Percentiles rank a stretch among this genome's conserved stretches.
These are phyloP conservation scores for Kandelia obovata DNA, from an alignment of 345 rosid species.

Conservation along the genomic window DNA sequence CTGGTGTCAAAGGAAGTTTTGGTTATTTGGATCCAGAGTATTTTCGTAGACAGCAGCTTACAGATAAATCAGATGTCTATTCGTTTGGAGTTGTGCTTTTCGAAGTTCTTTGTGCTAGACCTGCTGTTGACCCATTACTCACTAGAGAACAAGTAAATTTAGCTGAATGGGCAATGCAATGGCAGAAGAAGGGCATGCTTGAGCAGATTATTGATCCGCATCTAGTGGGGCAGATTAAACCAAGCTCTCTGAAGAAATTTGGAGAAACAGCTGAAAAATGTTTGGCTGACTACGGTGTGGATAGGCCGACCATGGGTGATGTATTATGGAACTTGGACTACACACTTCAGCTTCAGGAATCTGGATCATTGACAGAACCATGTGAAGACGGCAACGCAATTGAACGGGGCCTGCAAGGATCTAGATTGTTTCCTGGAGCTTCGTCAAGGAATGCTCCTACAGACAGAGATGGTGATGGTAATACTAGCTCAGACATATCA, in stretches of 20 bases:
- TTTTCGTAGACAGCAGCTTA: conserved; percentile 89
- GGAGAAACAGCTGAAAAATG: conserved; percentile 97
- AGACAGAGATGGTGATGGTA: conserved; percentile 27
- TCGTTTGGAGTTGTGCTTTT: conserved; percentile 90
- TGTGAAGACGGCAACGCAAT: conserved; percentile 21
- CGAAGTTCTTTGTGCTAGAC: conserved; percentile 94
- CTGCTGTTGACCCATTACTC: conserved; percentile 92
- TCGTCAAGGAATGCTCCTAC: conserved; percentile 21
- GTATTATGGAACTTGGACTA: conserved; percentile 89
- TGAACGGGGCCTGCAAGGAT: conserved; percentile 15
- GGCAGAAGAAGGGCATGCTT: conserved; percentile 89
- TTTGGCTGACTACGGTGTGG: conserved; percentile 89
- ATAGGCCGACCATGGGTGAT: conserved; percentile 92
- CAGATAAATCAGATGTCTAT: conserved; percentile 92
- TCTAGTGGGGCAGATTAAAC: conserved; percentile 62
- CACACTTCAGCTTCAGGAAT: conserved; percentile 76
- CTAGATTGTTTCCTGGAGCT: conserved; percentile 22
- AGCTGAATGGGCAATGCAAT: conserved; percentile 95
- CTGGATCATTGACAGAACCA: conserved; percentile 38
- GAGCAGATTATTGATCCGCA: conserved; percentile 64
- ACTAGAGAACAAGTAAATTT: conserved; percentile 87
- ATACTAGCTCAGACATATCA: conserved; percentile 51
- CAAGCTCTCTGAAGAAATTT: conserved; percentile 64
- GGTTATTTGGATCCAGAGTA: conserved; percentile 97
- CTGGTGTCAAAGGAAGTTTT: conserved; percentile 94